Base-by-base conservation (phyloP, 2,329 filamentous ascomycete genomes). In the Neofusicoccum parvum region DNA sequence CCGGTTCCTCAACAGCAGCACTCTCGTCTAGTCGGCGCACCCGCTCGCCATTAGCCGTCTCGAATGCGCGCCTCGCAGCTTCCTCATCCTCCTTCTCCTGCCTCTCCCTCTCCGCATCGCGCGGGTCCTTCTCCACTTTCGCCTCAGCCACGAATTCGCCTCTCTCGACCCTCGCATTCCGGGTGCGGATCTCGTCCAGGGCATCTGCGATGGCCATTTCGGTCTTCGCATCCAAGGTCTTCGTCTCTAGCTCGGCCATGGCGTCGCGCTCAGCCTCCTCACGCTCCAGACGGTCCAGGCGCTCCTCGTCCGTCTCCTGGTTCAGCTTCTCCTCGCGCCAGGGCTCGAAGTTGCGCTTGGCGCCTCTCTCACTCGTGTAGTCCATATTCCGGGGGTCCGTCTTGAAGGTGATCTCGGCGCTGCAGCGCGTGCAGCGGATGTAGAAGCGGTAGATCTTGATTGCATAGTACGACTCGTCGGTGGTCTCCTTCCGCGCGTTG, bases 161-260 rank as follows among this genome's bases (percentile, higher is more conserved):
- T 69, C 91, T 85, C 77, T 96, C 92, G 58, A 95, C 88, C 68
- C 93, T 85, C 7, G 95, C 95, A 80, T 99, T 99, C 69, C 94
- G 83, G 62, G 92, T 94, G 65, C 94, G 85, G 65, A 99, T 97
- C 80, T 97, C 94, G 77, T 99, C 95, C 64, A 99, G 81, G 7
- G 94, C 94, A 81, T 99, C 95, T 1, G 95, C 95, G 50, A 97
- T 92, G 17, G 91, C 92, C 94, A 99, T 99, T 79, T 99, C 95
- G 46, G 90, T 86, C 81, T 95, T 94, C 0, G 94, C 94, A 76
- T 99, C 95, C 23, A 91, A 81, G 64, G 94, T 97, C 81, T 98
- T 98, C 68, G 91, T 90, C 80, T 99, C 95, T 53, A 99, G 80
- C 75, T 97, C 94, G 65, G 91, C 91, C 96, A 99, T 99, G 23